A percentile compares a stretch with the other conserved stretches of the same genome.
Evolutionary conservation across 1,139 yeast species (phyloP).

Genomic region (Sugiyamaella paludigena): DNA sequence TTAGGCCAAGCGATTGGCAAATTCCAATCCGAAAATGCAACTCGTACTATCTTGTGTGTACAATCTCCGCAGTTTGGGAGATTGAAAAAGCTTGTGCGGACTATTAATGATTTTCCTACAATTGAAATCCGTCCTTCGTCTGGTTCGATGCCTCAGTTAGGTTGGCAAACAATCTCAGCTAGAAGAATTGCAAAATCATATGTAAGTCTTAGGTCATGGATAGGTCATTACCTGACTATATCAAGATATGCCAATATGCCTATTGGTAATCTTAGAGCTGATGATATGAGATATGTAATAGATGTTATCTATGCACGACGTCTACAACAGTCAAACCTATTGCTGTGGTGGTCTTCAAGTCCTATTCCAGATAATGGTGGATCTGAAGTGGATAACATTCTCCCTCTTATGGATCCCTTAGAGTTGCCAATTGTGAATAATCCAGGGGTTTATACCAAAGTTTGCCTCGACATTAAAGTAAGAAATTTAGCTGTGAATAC

Average conservation of each 20-base stretch:
- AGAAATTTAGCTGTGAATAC: constrained; percentile 83
- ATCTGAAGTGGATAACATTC: constrained; percentile 55
- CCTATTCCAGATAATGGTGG: constrained; percentile 90
- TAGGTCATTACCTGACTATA: constrained; percentile 61
- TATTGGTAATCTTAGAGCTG: constrained; percentile 74
- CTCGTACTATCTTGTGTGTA: constrained; percentile 62
- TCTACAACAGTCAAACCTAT: constrained; percentile 60
- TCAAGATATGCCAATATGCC: constrained; percentile 81
- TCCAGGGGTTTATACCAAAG: constrained; percentile 77
- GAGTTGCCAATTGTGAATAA: constrained; percentile 73
- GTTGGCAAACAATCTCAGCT: constrained; percentile 79
- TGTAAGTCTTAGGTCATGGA: constrained; percentile 72
- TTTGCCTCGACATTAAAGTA: constrained; percentile 75
- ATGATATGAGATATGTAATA: constrained; percentile 72
- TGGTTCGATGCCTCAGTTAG: constrained; percentile 65
- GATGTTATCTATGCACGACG: constrained; percentile 86
- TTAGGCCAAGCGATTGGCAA: constrained; percentile 48
- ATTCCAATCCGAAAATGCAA: constrained; percentile 65
- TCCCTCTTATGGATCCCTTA: constrained; percentile 53
- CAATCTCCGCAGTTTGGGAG: constrained; percentile 64
- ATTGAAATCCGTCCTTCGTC: constrained; percentile 52
- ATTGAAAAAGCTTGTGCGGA: constrained; percentile 33
- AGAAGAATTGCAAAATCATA: constrained; percentile 69
- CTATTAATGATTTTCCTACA: constrained; percentile 57
- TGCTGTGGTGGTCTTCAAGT: constrained; percentile 90